Percentiles rank a stretch among this genome's conserved stretches.
phyloP scores from a whole-genome alignment of 768 basidiomycete genomes.

The Gautieria morchelliformis region DNA sequence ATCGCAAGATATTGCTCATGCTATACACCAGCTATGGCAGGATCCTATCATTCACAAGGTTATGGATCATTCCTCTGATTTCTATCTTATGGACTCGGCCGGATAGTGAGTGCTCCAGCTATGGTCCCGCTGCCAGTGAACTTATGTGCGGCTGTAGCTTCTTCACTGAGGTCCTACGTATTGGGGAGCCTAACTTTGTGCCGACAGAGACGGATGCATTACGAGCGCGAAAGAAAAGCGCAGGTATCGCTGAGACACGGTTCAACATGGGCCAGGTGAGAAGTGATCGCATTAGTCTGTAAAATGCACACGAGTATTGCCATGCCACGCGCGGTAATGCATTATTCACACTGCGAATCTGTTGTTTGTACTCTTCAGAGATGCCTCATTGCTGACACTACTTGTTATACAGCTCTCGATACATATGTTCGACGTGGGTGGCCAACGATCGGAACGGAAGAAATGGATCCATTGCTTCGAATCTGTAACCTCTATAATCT shows the following conservation, averaged over 20 bases:
- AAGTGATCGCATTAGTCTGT: neutral
- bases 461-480: conserved; percentile 80
- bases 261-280: conserved; percentile 54
- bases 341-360: neutral
- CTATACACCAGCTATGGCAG: conserved; percentile 60
- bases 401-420: conserved; percentile 19
- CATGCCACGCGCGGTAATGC: neutral
- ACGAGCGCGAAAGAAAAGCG: conserved; percentile 79
- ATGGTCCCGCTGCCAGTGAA: neutral
- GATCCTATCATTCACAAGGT: conserved; percentile 38
- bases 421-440: conserved; percentile 74
- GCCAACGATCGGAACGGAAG: conserved; percentile 72
- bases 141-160: conserved; percentile 41
- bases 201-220: conserved; percentile 84
- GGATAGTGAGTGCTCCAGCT: conserved; percentile 50
- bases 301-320: neutral
- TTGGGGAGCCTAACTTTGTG: conserved; percentile 70
- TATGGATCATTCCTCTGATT: conserved; percentile 58
- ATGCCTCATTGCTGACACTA: neutral
- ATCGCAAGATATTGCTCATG: conserved; percentile 55
- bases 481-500: conserved; percentile 72
- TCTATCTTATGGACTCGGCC: conserved; percentile 94
- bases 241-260: conserved; percentile 84
- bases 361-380: neutral
- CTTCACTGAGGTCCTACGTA: conserved; percentile 76